A percentile compares a stretch with the other conserved stretches of the same genome.
phyloP scores from a whole-genome alignment of 306 rosid species.

The Delonix regia region DNA sequence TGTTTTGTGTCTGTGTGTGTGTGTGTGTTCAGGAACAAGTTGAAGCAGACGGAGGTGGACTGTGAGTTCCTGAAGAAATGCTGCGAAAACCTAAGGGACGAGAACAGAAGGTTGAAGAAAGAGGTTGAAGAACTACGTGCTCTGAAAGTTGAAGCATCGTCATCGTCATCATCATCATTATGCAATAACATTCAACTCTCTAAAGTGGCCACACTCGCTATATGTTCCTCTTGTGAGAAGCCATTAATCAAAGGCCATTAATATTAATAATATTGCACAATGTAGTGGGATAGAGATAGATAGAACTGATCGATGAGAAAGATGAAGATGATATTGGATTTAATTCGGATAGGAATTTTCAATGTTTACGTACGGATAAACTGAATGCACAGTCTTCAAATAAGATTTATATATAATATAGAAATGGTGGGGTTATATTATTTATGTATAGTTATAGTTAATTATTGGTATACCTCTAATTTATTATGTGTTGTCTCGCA shows the following conservation, averaged over 20 bases:
- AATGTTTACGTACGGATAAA: too few relatives aligned
- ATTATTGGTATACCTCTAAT: too few relatives aligned
- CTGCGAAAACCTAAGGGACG: neutral
- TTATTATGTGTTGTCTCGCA: too few relatives aligned
- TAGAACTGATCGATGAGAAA: too few relatives aligned
- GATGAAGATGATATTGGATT: too few relatives aligned
- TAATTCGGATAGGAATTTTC: too few relatives aligned
- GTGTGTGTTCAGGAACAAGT: neutral
- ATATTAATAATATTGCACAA: neutral
- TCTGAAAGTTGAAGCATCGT: neutral
- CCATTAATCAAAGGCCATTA: neutral
- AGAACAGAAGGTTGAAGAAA: constrained; percentile 15
- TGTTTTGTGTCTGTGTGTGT: too few relatives aligned
- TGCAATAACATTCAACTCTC: constrained; percentile 24
- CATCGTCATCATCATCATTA: neutral
- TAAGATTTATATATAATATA: too few relatives aligned
- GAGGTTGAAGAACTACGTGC: neutral
- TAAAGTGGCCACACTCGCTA: constrained; percentile 41
- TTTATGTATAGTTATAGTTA: too few relatives aligned
- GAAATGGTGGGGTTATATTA: too few relatives aligned
- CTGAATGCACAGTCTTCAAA: too few relatives aligned
- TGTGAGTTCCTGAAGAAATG: neutral
- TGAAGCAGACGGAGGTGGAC: neutral
- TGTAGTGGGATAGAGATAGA: neutral
- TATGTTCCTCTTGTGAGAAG: constrained; percentile 42